Evolutionary conservation across 106 monocot genomes (phyloP), one percentile per base, ranked within the genome.

Genomic region (Allium sativum): DNA sequence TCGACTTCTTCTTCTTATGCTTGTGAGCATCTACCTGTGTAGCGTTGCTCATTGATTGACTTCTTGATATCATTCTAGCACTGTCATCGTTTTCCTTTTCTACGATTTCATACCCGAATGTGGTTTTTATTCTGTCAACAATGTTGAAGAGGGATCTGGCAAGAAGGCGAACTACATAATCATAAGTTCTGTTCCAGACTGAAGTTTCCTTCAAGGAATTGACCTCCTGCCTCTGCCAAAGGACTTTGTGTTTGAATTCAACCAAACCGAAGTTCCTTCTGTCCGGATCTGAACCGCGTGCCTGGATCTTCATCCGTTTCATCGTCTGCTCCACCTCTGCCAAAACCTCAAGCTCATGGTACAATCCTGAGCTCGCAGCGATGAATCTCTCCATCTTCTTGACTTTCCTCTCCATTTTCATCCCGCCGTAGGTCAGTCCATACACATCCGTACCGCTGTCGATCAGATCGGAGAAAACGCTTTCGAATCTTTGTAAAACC

Each of bases 71-170:
- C 31, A 31, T 31, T 31, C 31, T 31, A 31, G 2, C 31, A 31
- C 31, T 31, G 4, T 31, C 31, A 1, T 31, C 31, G 31, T 31
- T 1, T 5, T 31, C 31, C 31, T 31, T 31, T 31, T 31, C 31
- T 31, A 31, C 31, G 31, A 2, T 31, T 31, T 31, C 31, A 5
- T 31, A 31, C 31, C 64, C 73, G 55, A 89, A 84, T 44, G 78
- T 80, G 18, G 41, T 18, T 21, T 59, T 31, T 40, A 89, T 74
- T 68, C 93, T 74, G 0, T 42, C 62, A 3, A 70, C 56, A 12
- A 93, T 72, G 22, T 84, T 82, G 77, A 89, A 79, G 52, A 89
- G 70, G 44, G 93, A 77, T 56, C 85, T 63, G n/a, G 77, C 85
- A 4, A 93, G 78, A 10, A 89, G 73, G 22, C 73, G 72, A 21